Evolutionary conservation across 306 rosid genomes (phyloP), one percentile per base, ranked within the genome.

Genomic region (Canavalia ensiformis): DNA sequence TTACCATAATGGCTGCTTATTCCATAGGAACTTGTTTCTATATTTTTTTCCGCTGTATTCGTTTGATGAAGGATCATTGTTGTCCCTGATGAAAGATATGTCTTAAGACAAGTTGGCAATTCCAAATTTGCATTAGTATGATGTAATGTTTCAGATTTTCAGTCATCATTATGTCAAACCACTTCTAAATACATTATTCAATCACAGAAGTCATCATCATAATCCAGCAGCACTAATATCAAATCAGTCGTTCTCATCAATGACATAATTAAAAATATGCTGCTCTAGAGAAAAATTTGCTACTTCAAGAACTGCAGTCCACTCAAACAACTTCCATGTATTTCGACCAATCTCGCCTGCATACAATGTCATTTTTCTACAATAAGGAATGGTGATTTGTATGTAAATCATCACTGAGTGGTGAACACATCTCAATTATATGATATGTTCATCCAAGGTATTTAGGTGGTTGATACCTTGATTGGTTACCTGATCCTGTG

Each of bases 371-470:
- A 46, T 8, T 47, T 80, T 25, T 8, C 35, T 31, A 39, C 77
- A 11, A 12, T 79, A 33, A 57, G 69, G 28, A 71, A 18, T 54
- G 57, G 64, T 34, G 12, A 49, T 60, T 44, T 78, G 12, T 37
- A 52, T 37, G 60, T 25, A 55, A 56, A 42, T 59, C 49, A 46
- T 63, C 33, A 35, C 18, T 37, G 46, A 35, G 46, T 72, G 31
- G 59, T 63, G 79, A 18, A 44, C 13, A 52, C 28, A 10, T 66
- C 68, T 81, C 73, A 62, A 54, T 81, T 54, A 6, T 72, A 39
- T 31, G 8, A 35, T 39, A 6, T 35, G 11, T 4, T 76, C 35
- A 44, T 57, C 41, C 41, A 66, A 44, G 52, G 68, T 9, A 25
- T 50, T 25, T 18, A 42, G 55, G 29, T 75, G 47, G 29, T 44